A percentile compares a stretch with the other conserved stretches of the same genome.
Conservation (phyloP, 1,284 basidiomycete species). For the Xerocomus nothofagi region DNA sequence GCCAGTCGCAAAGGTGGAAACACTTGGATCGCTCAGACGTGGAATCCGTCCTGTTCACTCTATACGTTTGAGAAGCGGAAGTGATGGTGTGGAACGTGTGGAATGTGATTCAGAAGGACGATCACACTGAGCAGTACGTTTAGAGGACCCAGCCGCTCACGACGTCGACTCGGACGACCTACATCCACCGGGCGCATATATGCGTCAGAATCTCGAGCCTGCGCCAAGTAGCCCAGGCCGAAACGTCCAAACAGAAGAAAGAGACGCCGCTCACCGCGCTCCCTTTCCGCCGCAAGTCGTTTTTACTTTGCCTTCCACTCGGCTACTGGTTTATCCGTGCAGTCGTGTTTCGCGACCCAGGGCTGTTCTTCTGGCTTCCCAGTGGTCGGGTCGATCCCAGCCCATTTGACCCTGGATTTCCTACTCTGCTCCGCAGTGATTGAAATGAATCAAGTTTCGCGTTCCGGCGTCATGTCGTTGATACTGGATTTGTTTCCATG, state of each 20-base stretch:
- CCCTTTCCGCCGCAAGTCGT: slow-evolving; percentile 5
- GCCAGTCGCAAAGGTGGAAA: too few species aligned
- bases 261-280: slow-evolving; percentile 12
- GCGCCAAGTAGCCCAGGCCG: not conserved
- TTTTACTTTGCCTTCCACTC: slow-evolving; percentile 52
- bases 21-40: too few species aligned
- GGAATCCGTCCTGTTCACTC: too few species aligned
- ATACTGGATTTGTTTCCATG: slow-evolving; percentile 3
- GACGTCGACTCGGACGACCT: slow-evolving; percentile 17
- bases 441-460: slow-evolving; percentile 45
- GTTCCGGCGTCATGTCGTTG: slow-evolving; percentile 13
- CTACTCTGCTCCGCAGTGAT: slow-evolving; percentile 53
- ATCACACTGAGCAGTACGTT: too few species aligned
- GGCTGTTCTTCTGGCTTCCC: slow-evolving; percentile 57
- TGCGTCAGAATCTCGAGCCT: not conserved
- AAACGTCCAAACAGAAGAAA: too few species aligned
- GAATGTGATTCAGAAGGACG: too few species aligned
- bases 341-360: slow-evolving; percentile 62
- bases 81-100: too few species aligned
- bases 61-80: too few species aligned
- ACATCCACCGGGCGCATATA: not conserved
- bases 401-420: slow-evolving; percentile 61
- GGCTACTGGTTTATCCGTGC: slow-evolving; percentile 53
- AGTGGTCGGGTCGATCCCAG: slow-evolving; percentile 53
- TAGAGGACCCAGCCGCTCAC: slow-evolving; percentile 21